Base-by-base conservation (phyloP, 2,329 filamentous ascomycete genomes). In the Dissoconium aciculare region DNA sequence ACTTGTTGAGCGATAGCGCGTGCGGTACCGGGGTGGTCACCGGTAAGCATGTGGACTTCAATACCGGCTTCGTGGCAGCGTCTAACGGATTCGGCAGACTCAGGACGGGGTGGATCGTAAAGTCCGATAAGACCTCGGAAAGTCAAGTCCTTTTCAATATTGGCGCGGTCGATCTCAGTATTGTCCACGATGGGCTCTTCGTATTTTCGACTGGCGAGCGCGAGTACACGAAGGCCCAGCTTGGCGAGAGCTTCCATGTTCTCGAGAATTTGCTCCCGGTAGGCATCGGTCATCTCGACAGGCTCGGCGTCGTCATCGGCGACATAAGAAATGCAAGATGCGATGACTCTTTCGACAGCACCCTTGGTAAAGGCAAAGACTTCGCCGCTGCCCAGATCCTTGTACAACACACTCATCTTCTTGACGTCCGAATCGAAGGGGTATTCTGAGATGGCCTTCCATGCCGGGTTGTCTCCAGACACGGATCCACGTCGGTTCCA, bases 101-200 rank as follows among this genome's bases (percentile, higher is more conserved):
- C 83, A 2, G 73, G 70, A 2, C 83, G 79, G 33, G 82, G 83
- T 3, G 83, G 83, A 43, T 92, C 83, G 50, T 89, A 87, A 39
- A 92, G 77, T 33, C 82, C 83, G 28, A 79, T 75, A 6, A 93
- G 66, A n/a, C 84, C 85, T 10, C 81, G 68, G 38, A 91, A 79
- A 3, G 65, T 67, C 17, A 93, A 68, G 16, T 70, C 63, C 19
- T 62, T 59, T 50, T 91, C 83, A 10, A 87, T 67, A 4, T 64
- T 56, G 4, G 61, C 57, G 4, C 83, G 78, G 16, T 55, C 54
- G 5, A 62, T 55, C 14, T 63, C 58, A 1, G 53, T 44, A 15
- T 44, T 46, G 74, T 77, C 77, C 24, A 38, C 32, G 25, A 42
- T 46, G 4, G 38, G 21, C 11, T 44, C 42, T 27, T 53, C 47